Evolutionary conservation across 2,329 filamentous ascomycete genomes (phyloP).

Genomic region (Clonostachys rosea): DNA sequence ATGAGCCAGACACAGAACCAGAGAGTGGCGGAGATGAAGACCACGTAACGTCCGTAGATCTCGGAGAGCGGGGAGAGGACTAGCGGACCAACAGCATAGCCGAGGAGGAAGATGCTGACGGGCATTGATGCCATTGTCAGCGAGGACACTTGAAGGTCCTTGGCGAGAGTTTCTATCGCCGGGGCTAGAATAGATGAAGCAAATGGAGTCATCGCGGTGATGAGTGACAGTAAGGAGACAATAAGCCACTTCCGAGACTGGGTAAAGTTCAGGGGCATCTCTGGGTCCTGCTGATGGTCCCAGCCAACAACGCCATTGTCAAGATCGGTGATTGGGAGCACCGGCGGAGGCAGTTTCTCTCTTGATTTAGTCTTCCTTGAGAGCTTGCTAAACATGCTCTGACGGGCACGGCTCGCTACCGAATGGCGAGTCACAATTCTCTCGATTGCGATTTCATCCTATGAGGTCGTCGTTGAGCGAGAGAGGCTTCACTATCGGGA

Average conservation of each 20-base stretch:
- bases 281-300: slow-evolving; percentile 53
- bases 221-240: slow-evolving; percentile 48
- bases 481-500: too few relatives aligned
- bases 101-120: slow-evolving; percentile 58
- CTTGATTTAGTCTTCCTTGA: not conserved
- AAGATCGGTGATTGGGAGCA: slow-evolving; percentile 45
- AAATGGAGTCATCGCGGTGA: slow-evolving; percentile 62
- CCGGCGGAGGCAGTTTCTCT: slow-evolving; percentile 21
- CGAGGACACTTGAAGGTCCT: not conserved
- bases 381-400: too few relatives aligned
- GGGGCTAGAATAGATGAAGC: slow-evolving; percentile 57
- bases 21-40: slow-evolving; percentile 52
- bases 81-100: slow-evolving; percentile 53
- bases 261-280: slow-evolving; percentile 55
- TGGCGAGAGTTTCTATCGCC: slow-evolving; percentile 38
- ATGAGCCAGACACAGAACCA: slow-evolving; percentile 61
- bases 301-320: slow-evolving; percentile 52
- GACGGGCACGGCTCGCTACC: too few relatives aligned
- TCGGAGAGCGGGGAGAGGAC: slow-evolving; percentile 56
- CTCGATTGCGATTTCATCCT: too few relatives aligned
- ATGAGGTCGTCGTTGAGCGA: too few relatives aligned
- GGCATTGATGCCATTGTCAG: slow-evolving; percentile 40
- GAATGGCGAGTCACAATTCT: too few relatives aligned
- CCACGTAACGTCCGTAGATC: slow-evolving; percentile 55
- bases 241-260: slow-evolving; percentile 52